These are phyloP conservation scores for Halophytophthora polymorphica DNA, from an alignment of 352 stramenopile genomes.

Conservation along the genomic window DNA sequence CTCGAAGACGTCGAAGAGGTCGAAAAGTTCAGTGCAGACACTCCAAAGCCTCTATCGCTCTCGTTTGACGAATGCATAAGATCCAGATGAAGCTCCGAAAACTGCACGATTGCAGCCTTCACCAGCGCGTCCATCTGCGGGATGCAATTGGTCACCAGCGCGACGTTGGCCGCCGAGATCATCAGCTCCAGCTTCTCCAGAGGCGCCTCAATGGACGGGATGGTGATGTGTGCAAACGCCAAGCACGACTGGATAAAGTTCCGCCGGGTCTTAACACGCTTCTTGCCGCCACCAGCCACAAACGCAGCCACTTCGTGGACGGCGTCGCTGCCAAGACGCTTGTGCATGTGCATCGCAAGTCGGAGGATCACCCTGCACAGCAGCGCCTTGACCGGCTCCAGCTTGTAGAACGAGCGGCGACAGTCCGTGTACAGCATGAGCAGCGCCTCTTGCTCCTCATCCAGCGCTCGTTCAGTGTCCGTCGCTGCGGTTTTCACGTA, in stretches of 20 bases:
- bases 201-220: slow-evolving; percentile 65
- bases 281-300: slow-evolving; percentile 12
- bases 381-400: slow-evolving; percentile 67
- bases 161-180: slow-evolving; percentile 59
- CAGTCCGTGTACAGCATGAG: slow-evolving; percentile 88
- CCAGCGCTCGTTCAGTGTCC: slow-evolving; percentile 20
- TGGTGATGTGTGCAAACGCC: slow-evolving; percentile 89
- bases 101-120: slow-evolving; percentile 71
- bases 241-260: slow-evolving; percentile 88
- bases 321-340: slow-evolving; percentile 17
- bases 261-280: slow-evolving; percentile 32
- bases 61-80: slow-evolving; percentile 1
- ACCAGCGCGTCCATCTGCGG: slow-evolving; percentile 86
- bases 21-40: not conserved
- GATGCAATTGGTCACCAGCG: slow-evolving; percentile 67
- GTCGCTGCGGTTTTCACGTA: slow-evolving; percentile 13
- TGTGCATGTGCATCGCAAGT: slow-evolving; percentile 60
- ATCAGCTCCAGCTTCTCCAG: slow-evolving; percentile 64
- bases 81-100: slow-evolving; percentile 61
- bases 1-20: slow-evolving; percentile 3
- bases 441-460: slow-evolving; percentile 79
- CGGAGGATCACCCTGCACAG: slow-evolving; percentile 56
- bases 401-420: slow-evolving; percentile 83
- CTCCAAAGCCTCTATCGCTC: slow-evolving; percentile 1
- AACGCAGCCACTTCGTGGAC: not conserved